Evolutionary conservation across 768 basidiomycete species (phyloP), one percentile per base, ranked within the genome.

Genomic region (Holtermannia corniformis): DNA sequence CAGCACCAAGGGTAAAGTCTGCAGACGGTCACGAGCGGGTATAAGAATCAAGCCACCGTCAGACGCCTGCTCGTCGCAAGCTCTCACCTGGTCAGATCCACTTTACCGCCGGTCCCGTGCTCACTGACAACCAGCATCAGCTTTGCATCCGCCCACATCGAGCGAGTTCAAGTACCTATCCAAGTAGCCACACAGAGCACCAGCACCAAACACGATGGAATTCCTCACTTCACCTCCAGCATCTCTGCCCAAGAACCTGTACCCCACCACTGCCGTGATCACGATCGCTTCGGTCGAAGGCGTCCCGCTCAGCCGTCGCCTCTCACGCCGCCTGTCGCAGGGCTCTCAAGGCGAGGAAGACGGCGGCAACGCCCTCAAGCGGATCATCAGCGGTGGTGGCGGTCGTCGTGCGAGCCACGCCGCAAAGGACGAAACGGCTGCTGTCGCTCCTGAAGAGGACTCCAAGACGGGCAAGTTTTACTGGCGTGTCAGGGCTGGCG

Each of bases 401-500:
- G 52, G 63, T 25, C 44, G 65, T 40, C 58, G 63, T 28, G 24
- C 49, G 7, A 46, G 23, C 19, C 52, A 50, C 21, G 28, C 23
- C 41, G 47, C 19, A 25, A 46, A 24, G 37, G 37, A 44, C 46
- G 26, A 47, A 23, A 27, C 19, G 49, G 49, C 19, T 44, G 21
- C 1, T 54, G 57, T 1, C 41, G 41, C 22, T 54, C 51, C 40
- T 26, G 47, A 42, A 3, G 53, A 52, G 16, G 55, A 45, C 10
- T 50, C 51, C 5, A 53, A 54, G 22, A 49, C 47, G 27, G 65
- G 65, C 3, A 64, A 54, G 23, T 67, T 61, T 61, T 67, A 63
- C 44, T 67, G 65, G 65, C 47, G 63, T 19, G 65, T 67, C 20
- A 63, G 64, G 44, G 65, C 59, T 20, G 65, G 65, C 25, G 63